A percentile compares a stretch with the other conserved stretches of the same genome.
phyloP scores from a whole-genome alignment of 768 basidiomycete genomes.

The Xerocomellus dryophilus region DNA sequence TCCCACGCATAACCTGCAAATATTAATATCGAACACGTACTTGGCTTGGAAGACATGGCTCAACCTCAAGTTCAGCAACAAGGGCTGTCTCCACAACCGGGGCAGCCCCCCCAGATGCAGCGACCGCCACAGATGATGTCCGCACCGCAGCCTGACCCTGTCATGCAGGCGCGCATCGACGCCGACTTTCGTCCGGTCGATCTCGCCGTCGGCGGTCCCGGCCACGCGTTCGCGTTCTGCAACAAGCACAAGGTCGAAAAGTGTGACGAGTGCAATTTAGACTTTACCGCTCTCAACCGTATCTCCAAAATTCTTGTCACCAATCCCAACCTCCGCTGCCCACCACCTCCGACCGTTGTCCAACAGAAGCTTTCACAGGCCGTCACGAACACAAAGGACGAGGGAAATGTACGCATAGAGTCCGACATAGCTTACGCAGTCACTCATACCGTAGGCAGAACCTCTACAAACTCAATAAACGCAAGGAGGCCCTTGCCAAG shows the following conservation, averaged over 20 bases:
- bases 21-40: not conserved
- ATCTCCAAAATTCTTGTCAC: constrained; percentile 65
- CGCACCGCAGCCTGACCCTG: constrained; percentile 59
- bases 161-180: constrained; percentile 74
- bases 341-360: constrained; percentile 74
- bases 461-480: constrained; percentile 73
- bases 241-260: constrained; percentile 65
- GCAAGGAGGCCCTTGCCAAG: constrained; percentile 65
- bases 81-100: constrained; percentile 27
- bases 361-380: constrained; percentile 72
- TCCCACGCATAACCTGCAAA: constrained; percentile 10
- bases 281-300: constrained; percentile 75
- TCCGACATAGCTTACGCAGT: not conserved
- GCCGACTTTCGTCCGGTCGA: constrained; percentile 61
- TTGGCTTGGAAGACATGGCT: constrained; percentile 43
- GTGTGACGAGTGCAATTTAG: constrained; percentile 68
- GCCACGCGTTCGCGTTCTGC: constrained; percentile 59
- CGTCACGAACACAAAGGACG: constrained; percentile 81
- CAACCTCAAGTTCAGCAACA: constrained; percentile 63
- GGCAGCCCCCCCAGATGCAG: constrained; percentile 30
- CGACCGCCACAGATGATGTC: constrained; percentile 42
- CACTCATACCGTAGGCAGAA: constrained; percentile 43
- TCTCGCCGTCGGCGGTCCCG: constrained; percentile 51
- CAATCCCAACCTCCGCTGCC: constrained; percentile 72
- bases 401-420: constrained; percentile 79